Base-by-base conservation (phyloP, 495 filamentous ascomycete genomes). In the Talaromyces thailandensis region DNA sequence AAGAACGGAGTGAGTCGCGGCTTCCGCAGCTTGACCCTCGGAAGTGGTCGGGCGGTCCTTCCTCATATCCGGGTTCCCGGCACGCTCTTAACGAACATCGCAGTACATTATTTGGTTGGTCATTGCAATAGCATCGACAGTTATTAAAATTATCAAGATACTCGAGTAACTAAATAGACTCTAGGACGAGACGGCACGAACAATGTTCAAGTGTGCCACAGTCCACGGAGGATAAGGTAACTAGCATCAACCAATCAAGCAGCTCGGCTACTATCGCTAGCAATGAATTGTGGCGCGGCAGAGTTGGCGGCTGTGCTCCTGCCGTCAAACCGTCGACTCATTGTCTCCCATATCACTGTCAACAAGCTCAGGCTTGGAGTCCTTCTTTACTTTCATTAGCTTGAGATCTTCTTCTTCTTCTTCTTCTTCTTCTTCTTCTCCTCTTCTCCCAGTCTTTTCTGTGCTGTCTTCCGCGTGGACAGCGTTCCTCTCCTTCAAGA, bases 41-140 rank as follows among this genome's bases (percentile, higher is more conserved):
- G 76, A 74, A 75, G 69, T 69, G 73, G 70, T 79, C 76, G 76
- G 76, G 74, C 69, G 73, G 68, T 70, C 66, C 60, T 65, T 68
- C 67, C 64, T 64, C 63, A 67, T 45, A 60, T 31, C 55, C 55
- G 55, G 55, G 12, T 57, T 31, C n/a, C 26, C 55, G 55, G 55
- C 55, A 32, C 26, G 14, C 12, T 37, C 12, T 14, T 16, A 16
- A 16, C 35, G 35, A 12, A 40, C 35, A 40, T 40, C 11, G 29
- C 1, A 31, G 7, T 9, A 9, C 29, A 9, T 8, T 40, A 14
- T 14, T 37, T 1, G 12, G 11, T 37, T 8, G 6, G 6, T 37
- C 11, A 37, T 37, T 14, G 32, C n/a, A n/a, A n/a, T n/a, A 37
- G 3, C 11, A 37, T 37, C 11, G 32, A 37, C 7, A 51, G 16